These are phyloP conservation scores for Ceratobasidium sp. DNA, from an alignment of 1,284 basidiomycete species.

Conservation along the genomic window DNA sequence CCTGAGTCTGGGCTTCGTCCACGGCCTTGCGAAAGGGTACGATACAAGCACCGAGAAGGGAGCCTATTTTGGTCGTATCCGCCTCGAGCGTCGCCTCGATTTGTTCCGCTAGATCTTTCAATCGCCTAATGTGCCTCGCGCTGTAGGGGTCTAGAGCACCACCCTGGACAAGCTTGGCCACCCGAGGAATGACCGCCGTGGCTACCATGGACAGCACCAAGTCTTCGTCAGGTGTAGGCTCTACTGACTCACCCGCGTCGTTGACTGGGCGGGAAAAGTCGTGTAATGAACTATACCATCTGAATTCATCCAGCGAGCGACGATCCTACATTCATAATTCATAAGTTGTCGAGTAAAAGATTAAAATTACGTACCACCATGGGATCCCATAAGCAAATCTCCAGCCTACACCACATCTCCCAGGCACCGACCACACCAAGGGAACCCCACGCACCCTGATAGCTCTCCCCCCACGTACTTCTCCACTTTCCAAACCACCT, in stretches of 20 bases:
- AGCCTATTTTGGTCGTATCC: conserved; percentile 68
- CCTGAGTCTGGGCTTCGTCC: conserved; percentile 61
- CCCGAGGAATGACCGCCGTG: conserved; percentile 81
- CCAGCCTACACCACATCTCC: conserved; percentile 95
- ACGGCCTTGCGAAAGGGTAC: conserved; percentile 71
- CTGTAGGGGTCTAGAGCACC: conserved; percentile 89
- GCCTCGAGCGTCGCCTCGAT: conserved; percentile 80
- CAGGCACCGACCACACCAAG: conserved; percentile 90
- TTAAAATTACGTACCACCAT: conserved; percentile 71
- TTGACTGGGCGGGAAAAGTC: conserved; percentile 76
- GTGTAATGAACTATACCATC: conserved; percentile 85
- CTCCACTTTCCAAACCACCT: conserved; percentile 86
- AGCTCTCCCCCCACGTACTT: conserved; percentile 80
- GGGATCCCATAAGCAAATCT: conserved; percentile 89
- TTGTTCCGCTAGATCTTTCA: conserved; percentile 84
- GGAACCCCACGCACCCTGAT: conserved; percentile 89
- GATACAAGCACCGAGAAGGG: conserved; percentile 74
- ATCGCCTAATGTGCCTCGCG: conserved; percentile 69
- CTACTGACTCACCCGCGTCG: conserved; percentile 51
- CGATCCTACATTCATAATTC: conserved; percentile 61
- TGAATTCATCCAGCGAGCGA: conserved; percentile 79
- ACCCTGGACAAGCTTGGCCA: conserved; percentile 76
- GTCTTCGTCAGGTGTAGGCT: conserved; percentile 85
- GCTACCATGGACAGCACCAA: conserved; percentile 90
- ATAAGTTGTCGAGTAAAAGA: conserved; percentile 2